Evolutionary conservation across 2,329 filamentous ascomycete species (phyloP).

Genomic region (Lasiodiplodia gonubiensis): DNA sequence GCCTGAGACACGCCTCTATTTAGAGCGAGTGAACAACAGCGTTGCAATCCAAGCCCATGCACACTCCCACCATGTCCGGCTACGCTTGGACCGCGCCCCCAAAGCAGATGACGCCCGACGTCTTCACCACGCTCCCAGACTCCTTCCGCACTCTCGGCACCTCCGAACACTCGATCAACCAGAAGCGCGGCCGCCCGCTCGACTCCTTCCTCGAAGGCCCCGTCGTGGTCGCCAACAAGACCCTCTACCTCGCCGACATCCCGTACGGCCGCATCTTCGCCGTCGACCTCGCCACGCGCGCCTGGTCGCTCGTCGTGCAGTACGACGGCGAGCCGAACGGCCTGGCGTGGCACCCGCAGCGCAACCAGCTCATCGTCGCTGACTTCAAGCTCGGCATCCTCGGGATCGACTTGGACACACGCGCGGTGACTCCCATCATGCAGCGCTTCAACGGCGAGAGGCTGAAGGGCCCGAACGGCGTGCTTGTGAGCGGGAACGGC

Average conservation of each 20-base stretch:
- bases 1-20: background rate
- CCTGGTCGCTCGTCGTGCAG: background rate
- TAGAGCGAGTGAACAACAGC: background rate
- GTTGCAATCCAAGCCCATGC: background rate
- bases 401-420: background rate
- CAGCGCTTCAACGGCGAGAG: constrained; percentile 2
- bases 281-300: background rate
- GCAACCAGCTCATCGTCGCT: background rate
- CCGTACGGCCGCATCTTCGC: background rate
- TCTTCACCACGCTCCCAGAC: background rate
- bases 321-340: constrained; percentile 4
- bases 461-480: background rate
- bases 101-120: background rate
- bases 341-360: background rate
- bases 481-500: background rate
- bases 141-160: background rate
- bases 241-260: background rate
- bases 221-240: background rate
- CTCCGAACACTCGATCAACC: background rate
- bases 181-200: background rate
- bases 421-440: background rate
- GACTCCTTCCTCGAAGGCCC: background rate
- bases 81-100: background rate
- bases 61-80: background rate
- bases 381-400: background rate